These are phyloP conservation scores for Hawksworthiomyces lignivorus DNA, from an alignment of 2,329 filamentous ascomycete genomes.

Conservation along the genomic window DNA sequence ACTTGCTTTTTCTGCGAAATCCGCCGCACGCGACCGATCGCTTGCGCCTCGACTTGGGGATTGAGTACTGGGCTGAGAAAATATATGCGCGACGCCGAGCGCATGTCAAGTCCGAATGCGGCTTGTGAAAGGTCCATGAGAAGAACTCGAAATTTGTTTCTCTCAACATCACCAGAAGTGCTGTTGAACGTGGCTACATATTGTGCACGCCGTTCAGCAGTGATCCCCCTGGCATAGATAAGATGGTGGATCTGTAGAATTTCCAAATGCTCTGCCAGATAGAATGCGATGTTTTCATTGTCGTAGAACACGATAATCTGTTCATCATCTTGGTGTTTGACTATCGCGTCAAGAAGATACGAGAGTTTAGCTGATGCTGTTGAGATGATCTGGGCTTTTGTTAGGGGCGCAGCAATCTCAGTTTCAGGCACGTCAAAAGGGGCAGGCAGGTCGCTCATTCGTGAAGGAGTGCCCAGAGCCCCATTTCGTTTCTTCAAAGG, in stretches of 20 bases:
- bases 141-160: constrained; percentile 57
- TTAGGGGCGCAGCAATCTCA: constrained; percentile 41
- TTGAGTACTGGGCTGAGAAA: constrained; percentile 86
- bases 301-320: constrained; percentile 94
- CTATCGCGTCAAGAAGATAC: constrained; percentile 69
- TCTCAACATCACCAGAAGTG: constrained; percentile 28
- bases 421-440: constrained; percentile 11
- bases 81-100: constrained; percentile 74
- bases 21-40: constrained; percentile 80
- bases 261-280: constrained; percentile 76
- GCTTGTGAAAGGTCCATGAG: constrained; percentile 90
- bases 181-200: constrained; percentile 76
- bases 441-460: constrained; percentile 15
- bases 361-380: constrained; percentile 83
- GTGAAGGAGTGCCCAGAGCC: constrained; percentile 15
- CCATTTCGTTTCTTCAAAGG: constrained; percentile 26
- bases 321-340: constrained; percentile 59
- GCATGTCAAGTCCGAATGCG: constrained; percentile 80
- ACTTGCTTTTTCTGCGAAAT: constrained; percentile 78
- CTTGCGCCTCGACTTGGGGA: constrained; percentile 78
- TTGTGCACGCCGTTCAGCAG: constrained; percentile 54
- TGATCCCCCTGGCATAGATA: constrained; percentile 59
- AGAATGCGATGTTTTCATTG: constrained; percentile 77
- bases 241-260: constrained; percentile 55
- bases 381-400: constrained; percentile 57